Evolutionary conservation across 345 rosid species (phyloP).

Genomic region (Salix caprea): DNA sequence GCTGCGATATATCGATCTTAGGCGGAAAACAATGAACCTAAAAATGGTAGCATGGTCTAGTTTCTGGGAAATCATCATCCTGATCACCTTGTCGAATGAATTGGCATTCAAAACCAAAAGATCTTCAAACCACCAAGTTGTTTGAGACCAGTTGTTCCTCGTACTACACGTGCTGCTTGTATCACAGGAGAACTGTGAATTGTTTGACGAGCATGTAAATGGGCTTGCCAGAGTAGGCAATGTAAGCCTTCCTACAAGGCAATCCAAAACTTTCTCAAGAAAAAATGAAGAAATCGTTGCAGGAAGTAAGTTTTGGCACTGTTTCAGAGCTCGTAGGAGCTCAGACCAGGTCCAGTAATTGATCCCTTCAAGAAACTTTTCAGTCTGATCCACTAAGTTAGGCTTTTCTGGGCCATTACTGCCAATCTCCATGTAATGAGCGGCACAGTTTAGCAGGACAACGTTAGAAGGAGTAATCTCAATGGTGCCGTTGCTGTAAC

Average conservation of each 20-base stretch:
- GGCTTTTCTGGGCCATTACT: background rate
- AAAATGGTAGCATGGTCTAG: conserved; percentile 26
- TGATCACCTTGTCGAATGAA: conserved; percentile 29
- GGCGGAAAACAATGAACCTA: conserved; percentile 41
- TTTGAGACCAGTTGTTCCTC: conserved; percentile 16
- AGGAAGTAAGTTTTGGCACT: conserved; percentile 37
- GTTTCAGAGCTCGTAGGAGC: conserved; percentile 40
- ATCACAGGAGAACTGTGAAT: conserved; percentile 32
- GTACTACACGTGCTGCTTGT: conserved; percentile 29
- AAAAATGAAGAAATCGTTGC: conserved; percentile 24
- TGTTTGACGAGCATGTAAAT: conserved; percentile 26
- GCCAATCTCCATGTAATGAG: conserved; percentile 46
- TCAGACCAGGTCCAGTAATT: conserved; percentile 55
- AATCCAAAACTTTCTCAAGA: conserved; percentile 30
- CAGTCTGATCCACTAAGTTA: conserved; percentile 28
- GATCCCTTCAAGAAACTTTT: conserved; percentile 35
- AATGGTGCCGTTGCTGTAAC: conserved; percentile 37
- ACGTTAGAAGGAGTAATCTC: conserved; percentile 34
- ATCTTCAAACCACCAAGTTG: conserved; percentile 49
- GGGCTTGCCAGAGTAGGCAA: conserved; percentile 27
- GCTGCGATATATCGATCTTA: conserved; percentile 23
- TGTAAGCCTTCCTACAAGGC: conserved; percentile 29
- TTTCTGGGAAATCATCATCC: conserved; percentile 25
- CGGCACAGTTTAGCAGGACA: conserved; percentile 35
- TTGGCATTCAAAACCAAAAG: conserved; percentile 33